Percentiles rank a stretch among this genome's conserved stretches.
These are phyloP conservation scores for Geotrichum citri-aurantii DNA, from an alignment of 1,139 yeast species.

Conservation along the genomic window DNA sequence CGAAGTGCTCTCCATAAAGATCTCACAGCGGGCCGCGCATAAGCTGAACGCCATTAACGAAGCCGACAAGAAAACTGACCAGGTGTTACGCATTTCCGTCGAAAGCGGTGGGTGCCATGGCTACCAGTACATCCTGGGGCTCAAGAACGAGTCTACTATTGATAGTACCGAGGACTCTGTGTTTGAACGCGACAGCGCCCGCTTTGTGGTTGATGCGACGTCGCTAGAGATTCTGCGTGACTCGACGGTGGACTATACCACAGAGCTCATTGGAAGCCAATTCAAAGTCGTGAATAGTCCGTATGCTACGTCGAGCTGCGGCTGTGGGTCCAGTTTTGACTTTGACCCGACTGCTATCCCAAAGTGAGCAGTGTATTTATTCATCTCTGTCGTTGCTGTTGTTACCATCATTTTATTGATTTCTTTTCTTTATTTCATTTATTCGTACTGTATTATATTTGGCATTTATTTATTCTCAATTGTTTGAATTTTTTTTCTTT, in stretches of 20 bases:
- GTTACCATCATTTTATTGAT: neutral
- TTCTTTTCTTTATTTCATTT: neutral
- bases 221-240: slow-evolving; percentile 80
- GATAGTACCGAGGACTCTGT: slow-evolving; percentile 44
- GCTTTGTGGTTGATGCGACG: slow-evolving; percentile 70
- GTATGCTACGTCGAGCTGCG: slow-evolving; percentile 86
- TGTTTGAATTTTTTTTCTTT: neutral
- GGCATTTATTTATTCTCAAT: neutral
- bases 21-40: slow-evolving; percentile 44
- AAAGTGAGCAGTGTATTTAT: slow-evolving; percentile 5
- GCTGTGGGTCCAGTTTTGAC: slow-evolving; percentile 94
- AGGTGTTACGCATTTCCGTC: slow-evolving; percentile 72
- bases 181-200: slow-evolving; percentile 64
- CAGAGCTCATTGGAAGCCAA: slow-evolving; percentile 90
- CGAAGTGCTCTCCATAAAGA: slow-evolving; percentile 34
- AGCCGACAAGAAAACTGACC: slow-evolving; percentile 52
- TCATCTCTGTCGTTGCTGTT: neutral
- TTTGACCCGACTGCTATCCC: slow-evolving; percentile 53
- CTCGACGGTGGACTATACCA: slow-evolving; percentile 81
- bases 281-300: slow-evolving; percentile 90
- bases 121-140: slow-evolving; percentile 75
- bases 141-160: slow-evolving; percentile 46
- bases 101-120: slow-evolving; percentile 99
- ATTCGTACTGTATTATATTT: neutral
- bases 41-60: slow-evolving; percentile 54